phyloP scores from a whole-genome alignment of 441 rosid genomes.

The Rhodomyrtus psidioides region DNA sequence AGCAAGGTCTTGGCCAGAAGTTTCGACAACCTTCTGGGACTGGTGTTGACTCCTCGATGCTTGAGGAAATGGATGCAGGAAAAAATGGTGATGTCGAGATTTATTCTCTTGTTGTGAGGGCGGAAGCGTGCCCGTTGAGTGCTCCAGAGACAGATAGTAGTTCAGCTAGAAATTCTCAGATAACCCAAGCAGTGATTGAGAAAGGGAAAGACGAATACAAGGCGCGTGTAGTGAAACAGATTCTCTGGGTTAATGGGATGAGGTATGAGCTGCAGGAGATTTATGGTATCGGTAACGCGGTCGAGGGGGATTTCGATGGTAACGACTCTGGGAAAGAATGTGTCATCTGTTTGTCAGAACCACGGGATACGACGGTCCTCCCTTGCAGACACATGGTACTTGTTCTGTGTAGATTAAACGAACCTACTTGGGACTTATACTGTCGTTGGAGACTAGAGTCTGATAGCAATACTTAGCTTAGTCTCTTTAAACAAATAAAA shows the following conservation, averaged over 20 bases:
- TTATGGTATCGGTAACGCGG: slow-evolving; percentile 27
- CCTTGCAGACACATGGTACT: slow-evolving; percentile 40
- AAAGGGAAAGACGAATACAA: slow-evolving; percentile 11
- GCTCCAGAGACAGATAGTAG: not conserved
- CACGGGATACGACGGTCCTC: slow-evolving; percentile 24
- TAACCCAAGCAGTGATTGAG: slow-evolving; percentile 22
- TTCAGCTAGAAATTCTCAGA: slow-evolving; percentile 19
- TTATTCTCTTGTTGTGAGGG: slow-evolving; percentile 28
- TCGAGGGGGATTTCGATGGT: slow-evolving; percentile 15
- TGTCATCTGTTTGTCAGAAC: slow-evolving; percentile 34
- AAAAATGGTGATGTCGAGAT: slow-evolving; percentile 6
- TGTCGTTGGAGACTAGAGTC: not conserved
- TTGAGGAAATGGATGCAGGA: slow-evolving; percentile 11
- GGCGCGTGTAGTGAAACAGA: slow-evolving; percentile 26
- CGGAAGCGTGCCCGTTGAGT: slow-evolving; percentile 18
- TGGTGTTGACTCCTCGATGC: slow-evolving; percentile 19
- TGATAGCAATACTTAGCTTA: not conserved
- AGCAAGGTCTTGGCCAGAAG: slow-evolving; percentile 28
- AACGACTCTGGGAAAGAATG: slow-evolving; percentile 27
- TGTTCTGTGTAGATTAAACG: not conserved
- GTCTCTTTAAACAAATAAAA: not conserved
- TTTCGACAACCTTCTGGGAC: slow-evolving; percentile 28
- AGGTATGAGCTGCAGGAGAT: slow-evolving; percentile 34
- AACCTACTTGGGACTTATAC: not conserved
- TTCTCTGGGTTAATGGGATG: slow-evolving; percentile 21